phyloP scores from a whole-genome alignment of 805 yeast species.

The Suhomyces sp. region DNA sequence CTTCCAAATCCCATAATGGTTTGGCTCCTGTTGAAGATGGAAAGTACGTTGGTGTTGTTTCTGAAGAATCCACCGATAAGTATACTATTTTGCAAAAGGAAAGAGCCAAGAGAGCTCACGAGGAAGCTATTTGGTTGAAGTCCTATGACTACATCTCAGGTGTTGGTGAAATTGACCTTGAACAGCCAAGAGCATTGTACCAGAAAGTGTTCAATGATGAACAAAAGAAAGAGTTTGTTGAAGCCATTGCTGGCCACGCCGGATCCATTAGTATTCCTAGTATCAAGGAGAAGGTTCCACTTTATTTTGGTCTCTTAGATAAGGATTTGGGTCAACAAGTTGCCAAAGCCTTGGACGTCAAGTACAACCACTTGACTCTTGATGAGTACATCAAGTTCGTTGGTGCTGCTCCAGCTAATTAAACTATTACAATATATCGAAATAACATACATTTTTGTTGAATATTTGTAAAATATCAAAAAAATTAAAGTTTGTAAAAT shows the following conservation, averaged over 20 bases:
- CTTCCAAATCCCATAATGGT: constrained; percentile 16
- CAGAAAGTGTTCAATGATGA: constrained; percentile 35
- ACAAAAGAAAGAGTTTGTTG: constrained; percentile 30
- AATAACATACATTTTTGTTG: too few relatives aligned
- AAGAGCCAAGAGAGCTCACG: constrained; percentile 31
- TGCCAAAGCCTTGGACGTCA: constrained; percentile 42
- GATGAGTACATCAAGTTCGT: constrained; percentile 30
- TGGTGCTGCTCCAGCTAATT: constrained; percentile 19
- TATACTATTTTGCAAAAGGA: constrained; percentile 26
- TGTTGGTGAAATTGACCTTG: constrained; percentile 42
- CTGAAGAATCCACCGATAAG: constrained; percentile 21
- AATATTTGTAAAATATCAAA: too few relatives aligned
- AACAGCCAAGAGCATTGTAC: constrained; percentile 46
- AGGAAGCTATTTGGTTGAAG: constrained; percentile 34
- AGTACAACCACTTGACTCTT: constrained; percentile 29
- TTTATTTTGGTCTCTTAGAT: constrained; percentile 42
- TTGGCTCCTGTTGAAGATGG: constrained; percentile 18
- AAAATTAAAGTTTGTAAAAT: too few relatives aligned
- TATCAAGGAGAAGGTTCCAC: constrained; percentile 38
- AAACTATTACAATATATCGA: neutral
- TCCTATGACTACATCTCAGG: constrained; percentile 40
- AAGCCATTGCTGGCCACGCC: constrained; percentile 41
- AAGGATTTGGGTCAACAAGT: constrained; percentile 37
- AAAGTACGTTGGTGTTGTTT: constrained; percentile 33
- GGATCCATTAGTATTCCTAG: constrained; percentile 23